These are phyloP conservation scores for Phellopilus nigrolimitatus DNA, from an alignment of 1,284 basidiomycete species.

Conservation along the genomic window DNA sequence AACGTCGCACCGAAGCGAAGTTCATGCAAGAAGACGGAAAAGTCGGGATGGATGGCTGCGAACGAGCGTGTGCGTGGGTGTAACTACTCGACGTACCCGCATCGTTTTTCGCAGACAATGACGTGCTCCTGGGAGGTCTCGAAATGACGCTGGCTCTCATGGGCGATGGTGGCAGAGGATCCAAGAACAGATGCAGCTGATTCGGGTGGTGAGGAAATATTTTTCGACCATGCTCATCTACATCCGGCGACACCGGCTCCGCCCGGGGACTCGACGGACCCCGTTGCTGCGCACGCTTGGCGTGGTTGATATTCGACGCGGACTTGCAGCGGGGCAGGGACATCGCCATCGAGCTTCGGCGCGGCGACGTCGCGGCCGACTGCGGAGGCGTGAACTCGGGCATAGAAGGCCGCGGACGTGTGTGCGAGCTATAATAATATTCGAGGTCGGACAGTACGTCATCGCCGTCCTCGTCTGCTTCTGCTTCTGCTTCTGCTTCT, in stretches of 20 bases:
- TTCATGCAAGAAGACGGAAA: too few relatives aligned
- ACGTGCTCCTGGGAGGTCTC: too few relatives aligned
- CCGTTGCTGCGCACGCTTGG: background rate
- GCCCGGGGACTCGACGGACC: background rate
- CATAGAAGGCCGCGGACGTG: background rate
- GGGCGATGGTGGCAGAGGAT: background rate
- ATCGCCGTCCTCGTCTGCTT: background rate
- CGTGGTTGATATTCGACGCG: slow-evolving; percentile 8
- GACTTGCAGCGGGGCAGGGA: slow-evolving; percentile 11
- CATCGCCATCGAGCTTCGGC: slow-evolving; percentile 6
- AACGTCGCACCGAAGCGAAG: too few relatives aligned
- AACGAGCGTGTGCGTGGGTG: background rate
- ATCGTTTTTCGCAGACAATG: too few relatives aligned
- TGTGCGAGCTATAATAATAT: slow-evolving; percentile 2
- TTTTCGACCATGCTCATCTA: background rate
- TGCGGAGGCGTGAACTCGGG: background rate
- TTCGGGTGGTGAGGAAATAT: background rate
- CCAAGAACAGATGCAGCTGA: background rate
- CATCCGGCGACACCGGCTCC: background rate
- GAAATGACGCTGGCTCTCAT: background rate
- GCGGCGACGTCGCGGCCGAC: background rate
- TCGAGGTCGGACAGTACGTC: slow-evolving; percentile 17
- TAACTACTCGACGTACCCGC: too few relatives aligned
- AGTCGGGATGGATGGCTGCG: background rate
- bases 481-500: background rate